Evolutionary conservation across 1,139 yeast genomes (phyloP).

Genomic region (Suzukiozyma palmioleophila): DNA sequence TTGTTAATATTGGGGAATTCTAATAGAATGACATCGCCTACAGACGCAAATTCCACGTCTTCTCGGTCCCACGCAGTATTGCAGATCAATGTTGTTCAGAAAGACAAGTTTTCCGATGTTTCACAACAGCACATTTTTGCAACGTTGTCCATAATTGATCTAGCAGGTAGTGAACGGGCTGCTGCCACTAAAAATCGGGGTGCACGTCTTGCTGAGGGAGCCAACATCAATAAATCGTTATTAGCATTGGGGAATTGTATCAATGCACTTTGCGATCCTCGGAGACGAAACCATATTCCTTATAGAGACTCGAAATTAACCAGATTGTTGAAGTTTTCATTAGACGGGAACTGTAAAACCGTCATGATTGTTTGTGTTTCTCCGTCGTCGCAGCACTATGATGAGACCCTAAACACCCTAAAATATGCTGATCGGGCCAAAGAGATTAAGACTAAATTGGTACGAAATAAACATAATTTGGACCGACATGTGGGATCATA

Average conservation of each 20-base stretch:
- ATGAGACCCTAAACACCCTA: constrained; percentile 84
- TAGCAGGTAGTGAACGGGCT: constrained; percentile 95
- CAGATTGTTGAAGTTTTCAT: constrained; percentile 74
- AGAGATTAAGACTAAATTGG: constrained; percentile 78
- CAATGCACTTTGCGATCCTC: constrained; percentile 79
- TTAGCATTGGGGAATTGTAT: constrained; percentile 92
- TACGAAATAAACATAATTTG: constrained; percentile 69
- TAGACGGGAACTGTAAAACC: constrained; percentile 94
- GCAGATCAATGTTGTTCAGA: constrained; percentile 70
- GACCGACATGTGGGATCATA: constrained; percentile 88
- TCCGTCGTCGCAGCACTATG: constrained; percentile 82
- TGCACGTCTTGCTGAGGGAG: constrained; percentile 78
- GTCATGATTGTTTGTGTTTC: constrained; percentile 94
- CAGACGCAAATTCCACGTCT: constrained; percentile 86
- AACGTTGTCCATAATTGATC: constrained; percentile 78
- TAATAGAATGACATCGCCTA: constrained; percentile 79
- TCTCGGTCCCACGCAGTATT: constrained; percentile 92
- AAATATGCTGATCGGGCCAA: constrained; percentile 91
- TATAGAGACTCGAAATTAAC: constrained; percentile 89
- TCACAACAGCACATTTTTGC: constrained; percentile 70
- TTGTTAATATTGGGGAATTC: constrained; percentile 67
- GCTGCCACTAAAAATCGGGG: constrained; percentile 86
- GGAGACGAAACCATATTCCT: constrained; percentile 72
- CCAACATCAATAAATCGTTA: constrained; percentile 82
- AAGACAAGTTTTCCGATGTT: constrained; percentile 57